These are phyloP conservation scores for Pycnococcus provasolii DNA, from an alignment of 139 green algal species.

Conservation along the genomic window DNA sequence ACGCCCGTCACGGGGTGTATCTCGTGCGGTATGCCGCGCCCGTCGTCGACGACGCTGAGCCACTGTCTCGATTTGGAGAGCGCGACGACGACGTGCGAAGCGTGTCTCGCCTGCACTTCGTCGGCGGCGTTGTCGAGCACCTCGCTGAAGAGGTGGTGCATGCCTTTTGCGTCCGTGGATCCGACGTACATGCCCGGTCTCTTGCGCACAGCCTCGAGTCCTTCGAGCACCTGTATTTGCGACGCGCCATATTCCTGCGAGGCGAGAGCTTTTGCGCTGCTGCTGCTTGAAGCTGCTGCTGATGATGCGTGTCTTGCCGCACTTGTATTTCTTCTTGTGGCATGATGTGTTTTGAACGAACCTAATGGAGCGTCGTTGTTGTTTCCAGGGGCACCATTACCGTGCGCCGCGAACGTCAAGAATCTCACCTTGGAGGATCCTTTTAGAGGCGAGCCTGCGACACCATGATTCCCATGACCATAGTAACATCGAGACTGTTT, in stretches of 20 bases:
- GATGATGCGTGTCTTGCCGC: no score
- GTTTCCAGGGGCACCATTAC: no score
- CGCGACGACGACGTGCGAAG: constrained; percentile 47
- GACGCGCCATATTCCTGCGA: constrained; percentile 16
- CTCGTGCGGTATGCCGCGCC: constrained; percentile 82
- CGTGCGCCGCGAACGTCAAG: no score
- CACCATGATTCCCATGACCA: no score
- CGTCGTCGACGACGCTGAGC: constrained; percentile 75
- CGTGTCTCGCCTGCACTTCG: constrained; percentile 65
- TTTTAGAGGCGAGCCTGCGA: no score
- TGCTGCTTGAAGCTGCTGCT: not conserved
- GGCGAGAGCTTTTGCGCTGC: not conserved
- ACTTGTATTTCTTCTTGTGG: no score
- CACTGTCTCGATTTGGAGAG: constrained; percentile 27
- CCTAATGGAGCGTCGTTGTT: no score
- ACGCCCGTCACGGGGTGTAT: constrained; percentile 74
- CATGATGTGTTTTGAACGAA: no score
- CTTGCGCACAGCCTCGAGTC: constrained; percentile 93
- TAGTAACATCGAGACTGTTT: no score
- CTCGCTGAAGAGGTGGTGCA: constrained; percentile 97
- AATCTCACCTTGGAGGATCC: no score
- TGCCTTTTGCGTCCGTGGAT: constrained; percentile 69
- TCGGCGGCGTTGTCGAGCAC: constrained; percentile 93
- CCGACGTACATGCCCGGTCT: constrained; percentile 99
- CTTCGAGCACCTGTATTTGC: constrained; percentile 68